Conservation (phyloP, 352 stramenopile species). For the Phytophthora fragariae region DNA sequence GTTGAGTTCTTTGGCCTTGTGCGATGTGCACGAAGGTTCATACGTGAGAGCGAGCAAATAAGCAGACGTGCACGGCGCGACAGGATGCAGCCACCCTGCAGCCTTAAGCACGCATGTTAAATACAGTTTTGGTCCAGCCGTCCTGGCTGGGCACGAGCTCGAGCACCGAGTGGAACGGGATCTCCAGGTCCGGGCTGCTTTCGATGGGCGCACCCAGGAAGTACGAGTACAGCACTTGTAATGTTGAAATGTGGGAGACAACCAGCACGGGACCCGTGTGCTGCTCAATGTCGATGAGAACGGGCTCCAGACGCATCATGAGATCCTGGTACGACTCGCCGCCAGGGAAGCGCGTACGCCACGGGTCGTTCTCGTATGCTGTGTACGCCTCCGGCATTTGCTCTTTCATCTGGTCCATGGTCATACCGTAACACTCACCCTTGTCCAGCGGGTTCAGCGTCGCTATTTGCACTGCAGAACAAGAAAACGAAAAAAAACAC, state of each 20-base stretch:
- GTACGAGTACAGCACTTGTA: constrained; percentile 91
- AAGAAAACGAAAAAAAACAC: neutral
- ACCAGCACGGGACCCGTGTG: constrained; percentile 86
- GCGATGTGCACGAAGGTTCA: constrained; percentile 21
- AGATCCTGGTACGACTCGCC: constrained; percentile 96
- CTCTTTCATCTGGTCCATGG: constrained; percentile 86
- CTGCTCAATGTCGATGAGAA: constrained; percentile 94
- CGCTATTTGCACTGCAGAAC: constrained; percentile 70
- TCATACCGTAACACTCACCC: constrained; percentile 87
- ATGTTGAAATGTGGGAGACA: constrained; percentile 87
- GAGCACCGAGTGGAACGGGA: constrained; percentile 86
- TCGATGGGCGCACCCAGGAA: constrained; percentile 85
- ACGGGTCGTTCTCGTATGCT: constrained; percentile 74
- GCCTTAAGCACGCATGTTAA: constrained; percentile 70
- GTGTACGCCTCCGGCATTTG: constrained; percentile 71
- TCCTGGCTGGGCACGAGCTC: constrained; percentile 85
- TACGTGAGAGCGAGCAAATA: constrained; percentile 25
- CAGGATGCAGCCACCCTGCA: constrained; percentile 16
- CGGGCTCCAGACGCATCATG: constrained; percentile 91
- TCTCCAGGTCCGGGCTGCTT: constrained; percentile 78
- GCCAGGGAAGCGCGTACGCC: constrained; percentile 85
- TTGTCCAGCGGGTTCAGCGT: constrained; percentile 88
- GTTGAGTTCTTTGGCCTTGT: constrained; percentile 29
- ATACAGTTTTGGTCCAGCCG: constrained; percentile 86
- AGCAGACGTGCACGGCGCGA: constrained; percentile 14